Evolutionary conservation across 2,329 filamentous ascomycete genomes (phyloP).

Genomic region (Elsinoe batatas): DNA sequence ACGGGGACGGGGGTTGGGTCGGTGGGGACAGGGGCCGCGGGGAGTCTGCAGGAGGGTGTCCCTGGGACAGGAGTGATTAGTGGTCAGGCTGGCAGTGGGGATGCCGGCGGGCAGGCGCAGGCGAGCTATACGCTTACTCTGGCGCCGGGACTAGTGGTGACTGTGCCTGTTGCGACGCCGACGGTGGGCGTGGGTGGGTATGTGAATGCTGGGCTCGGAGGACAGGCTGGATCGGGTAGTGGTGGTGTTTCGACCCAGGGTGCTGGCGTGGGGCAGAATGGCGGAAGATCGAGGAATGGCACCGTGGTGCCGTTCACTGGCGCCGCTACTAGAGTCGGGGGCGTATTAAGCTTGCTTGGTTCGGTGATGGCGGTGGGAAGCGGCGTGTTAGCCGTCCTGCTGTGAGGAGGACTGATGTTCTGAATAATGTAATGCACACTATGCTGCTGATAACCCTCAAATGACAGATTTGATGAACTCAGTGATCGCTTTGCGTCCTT

Average conservation of each 20-base stretch:
- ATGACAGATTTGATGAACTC: slow-evolving; percentile 17
- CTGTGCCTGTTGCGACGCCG: neutral
- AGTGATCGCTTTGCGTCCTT: slow-evolving; percentile 34
- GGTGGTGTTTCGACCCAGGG: neutral
- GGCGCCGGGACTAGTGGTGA: neutral
- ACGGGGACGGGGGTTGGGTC: neutral
- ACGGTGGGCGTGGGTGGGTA: neutral
- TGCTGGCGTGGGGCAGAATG: neutral
- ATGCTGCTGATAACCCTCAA: neutral
- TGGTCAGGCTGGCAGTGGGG: no score
- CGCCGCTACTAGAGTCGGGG: neutral
- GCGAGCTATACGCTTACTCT: neutral
- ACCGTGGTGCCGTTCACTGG: neutral
- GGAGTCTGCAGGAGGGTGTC: no score
- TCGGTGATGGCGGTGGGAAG: neutral
- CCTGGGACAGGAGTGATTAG: no score
- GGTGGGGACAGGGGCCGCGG: neutral
- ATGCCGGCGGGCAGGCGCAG: neutral
- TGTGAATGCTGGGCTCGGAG: neutral
- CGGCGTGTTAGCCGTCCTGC: neutral
- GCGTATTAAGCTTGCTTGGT: neutral
- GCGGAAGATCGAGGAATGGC: neutral
- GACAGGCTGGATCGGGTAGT: neutral
- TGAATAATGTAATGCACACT: neutral
- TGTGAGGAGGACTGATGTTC: neutral